These are phyloP conservation scores for Pythium biforme DNA, from an alignment of 352 stramenopile species.

Conservation along the genomic window DNA sequence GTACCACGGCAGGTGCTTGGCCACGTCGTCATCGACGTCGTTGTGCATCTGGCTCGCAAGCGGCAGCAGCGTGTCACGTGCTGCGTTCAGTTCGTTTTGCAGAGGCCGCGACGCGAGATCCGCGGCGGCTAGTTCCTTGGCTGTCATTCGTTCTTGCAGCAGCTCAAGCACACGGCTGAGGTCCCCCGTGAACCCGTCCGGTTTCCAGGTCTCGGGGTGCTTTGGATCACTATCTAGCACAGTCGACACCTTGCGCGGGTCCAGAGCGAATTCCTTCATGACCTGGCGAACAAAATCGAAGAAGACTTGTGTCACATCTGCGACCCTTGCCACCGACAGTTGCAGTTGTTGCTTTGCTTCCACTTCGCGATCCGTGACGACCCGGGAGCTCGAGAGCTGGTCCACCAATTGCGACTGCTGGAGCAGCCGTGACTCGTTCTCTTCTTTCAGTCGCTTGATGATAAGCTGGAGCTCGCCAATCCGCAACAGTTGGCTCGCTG, in stretches of 20 bases:
- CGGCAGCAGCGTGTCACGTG: slow-evolving; percentile 38
- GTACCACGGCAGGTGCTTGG: slow-evolving; percentile 64
- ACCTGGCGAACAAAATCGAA: slow-evolving; percentile 21
- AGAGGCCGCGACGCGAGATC: slow-evolving; percentile 33
- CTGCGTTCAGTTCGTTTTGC: slow-evolving; percentile 44
- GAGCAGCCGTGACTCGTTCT: slow-evolving; percentile 27
- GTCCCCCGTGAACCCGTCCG: slow-evolving; percentile 25
- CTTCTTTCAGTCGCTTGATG: slow-evolving; percentile 41
- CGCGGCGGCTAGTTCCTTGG: slow-evolving; percentile 24
- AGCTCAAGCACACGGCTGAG: slow-evolving; percentile 23
- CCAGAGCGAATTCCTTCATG: slow-evolving; percentile 26
- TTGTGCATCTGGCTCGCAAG: slow-evolving; percentile 18
- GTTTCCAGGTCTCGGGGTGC: slow-evolving; percentile 33
- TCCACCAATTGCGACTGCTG: slow-evolving; percentile 46
- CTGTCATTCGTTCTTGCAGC: slow-evolving; percentile 24
- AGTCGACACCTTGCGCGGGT: slow-evolving; percentile 21
- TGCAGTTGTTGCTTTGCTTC: slow-evolving; percentile 24
- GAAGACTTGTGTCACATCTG: slow-evolving; percentile 16
- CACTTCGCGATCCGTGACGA: slow-evolving; percentile 26
- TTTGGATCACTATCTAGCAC: slow-evolving; percentile 31
- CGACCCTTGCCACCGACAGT: slow-evolving; percentile 17
- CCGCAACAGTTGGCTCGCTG: background rate
- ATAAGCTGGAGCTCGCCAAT: slow-evolving; percentile 30
- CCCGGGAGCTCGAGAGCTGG: slow-evolving; percentile 36
- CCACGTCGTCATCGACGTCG: slow-evolving; percentile 29